Evolutionary conservation across 441 rosid genomes (phyloP), one percentile per base, ranked within the genome.

Genomic region (Erodium texanum): DNA sequence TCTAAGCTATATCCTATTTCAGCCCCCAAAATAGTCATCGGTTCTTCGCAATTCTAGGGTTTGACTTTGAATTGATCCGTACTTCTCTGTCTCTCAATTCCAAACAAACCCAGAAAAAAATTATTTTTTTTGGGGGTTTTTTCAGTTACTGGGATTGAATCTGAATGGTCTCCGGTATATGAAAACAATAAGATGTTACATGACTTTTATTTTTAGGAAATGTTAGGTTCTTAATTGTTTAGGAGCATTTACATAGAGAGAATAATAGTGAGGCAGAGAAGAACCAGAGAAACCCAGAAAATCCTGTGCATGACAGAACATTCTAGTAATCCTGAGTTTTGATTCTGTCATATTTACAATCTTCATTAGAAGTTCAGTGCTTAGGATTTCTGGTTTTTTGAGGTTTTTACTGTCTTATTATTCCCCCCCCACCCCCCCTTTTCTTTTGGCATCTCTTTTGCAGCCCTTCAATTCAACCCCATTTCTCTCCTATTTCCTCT

Each of bases 21-120:
- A 58, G 11, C 15, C 62, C 62, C 2, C 12, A 20, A 58, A 58
- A 58, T n/a, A 58, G 50, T 58, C 24, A 23, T 11, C 24, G 62
- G 62, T 19, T 58, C 62, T 58, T 58, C 62, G 62, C 62, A 58
- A 58, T 58, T 58, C 62, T 20, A 58, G 62, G 62, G 62, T 19
- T 20, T 23, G 27, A 56, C 50, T 43, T 43, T 43, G 50, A 43
- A 43, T 43, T 14, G 50, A 43, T 43, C 50, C 50, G 50, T 43
- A 43, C 50, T 43, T 54, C 8, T 54, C 62, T 18, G 10, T 54
- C 24, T 54, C 62, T 54, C 62, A 9, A 16, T 50, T 50, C 58
- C 58, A 14, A 50, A 50, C 16, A 50, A n/a, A 45, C n/a, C 54
- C 54, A 45, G 14, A 45, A 3, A 50, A 50, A 2, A 20, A 11